A percentile compares a stretch with the other conserved stretches of the same genome.
Conservation (phyloP, 257 asterid species). For the Solanum sitiens region DNA sequence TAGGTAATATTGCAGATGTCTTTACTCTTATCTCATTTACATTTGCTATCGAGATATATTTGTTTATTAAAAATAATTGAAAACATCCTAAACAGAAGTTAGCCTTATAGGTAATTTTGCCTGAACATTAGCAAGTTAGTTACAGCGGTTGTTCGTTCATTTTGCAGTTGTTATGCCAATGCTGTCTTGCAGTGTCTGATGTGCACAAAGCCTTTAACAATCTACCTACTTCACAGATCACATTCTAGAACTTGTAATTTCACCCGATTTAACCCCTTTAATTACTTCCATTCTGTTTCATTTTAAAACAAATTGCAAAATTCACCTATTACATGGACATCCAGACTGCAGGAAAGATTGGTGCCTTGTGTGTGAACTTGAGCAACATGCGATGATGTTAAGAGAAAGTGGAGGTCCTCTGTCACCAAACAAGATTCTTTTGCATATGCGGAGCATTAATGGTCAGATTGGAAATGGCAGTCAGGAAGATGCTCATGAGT, state of each 20-base stretch:
- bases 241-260: constrained; percentile 67
- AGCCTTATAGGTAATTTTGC: not conserved
- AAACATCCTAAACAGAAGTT: not conserved
- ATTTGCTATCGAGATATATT: not conserved
- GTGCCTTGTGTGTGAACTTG: constrained; percentile 92
- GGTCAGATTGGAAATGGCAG: constrained; percentile 85
- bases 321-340: not conserved
- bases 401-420: constrained; percentile 62
- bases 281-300: not conserved
- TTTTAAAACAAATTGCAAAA: not conserved
- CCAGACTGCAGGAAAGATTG: constrained; percentile 67
- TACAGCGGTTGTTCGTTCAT: not conserved
- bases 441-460: constrained; percentile 56
- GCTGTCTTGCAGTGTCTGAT: constrained; percentile 86
- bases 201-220: constrained; percentile 68
- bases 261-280: not conserved
- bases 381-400: constrained; percentile 49
- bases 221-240: constrained; percentile 61
- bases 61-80: not conserved
- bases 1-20: constrained; percentile 31
- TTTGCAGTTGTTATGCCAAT: constrained; percentile 84
- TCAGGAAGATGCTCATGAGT: constrained; percentile 95
- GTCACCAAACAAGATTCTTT: constrained; percentile 58
- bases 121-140: not conserved
- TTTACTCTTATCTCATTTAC: not conserved